Percentiles rank a stretch among this genome's conserved stretches.
These are phyloP conservation scores for Verticillium longisporum DNA, from an alignment of 2,329 filamentous ascomycete species.

Conservation along the genomic window DNA sequence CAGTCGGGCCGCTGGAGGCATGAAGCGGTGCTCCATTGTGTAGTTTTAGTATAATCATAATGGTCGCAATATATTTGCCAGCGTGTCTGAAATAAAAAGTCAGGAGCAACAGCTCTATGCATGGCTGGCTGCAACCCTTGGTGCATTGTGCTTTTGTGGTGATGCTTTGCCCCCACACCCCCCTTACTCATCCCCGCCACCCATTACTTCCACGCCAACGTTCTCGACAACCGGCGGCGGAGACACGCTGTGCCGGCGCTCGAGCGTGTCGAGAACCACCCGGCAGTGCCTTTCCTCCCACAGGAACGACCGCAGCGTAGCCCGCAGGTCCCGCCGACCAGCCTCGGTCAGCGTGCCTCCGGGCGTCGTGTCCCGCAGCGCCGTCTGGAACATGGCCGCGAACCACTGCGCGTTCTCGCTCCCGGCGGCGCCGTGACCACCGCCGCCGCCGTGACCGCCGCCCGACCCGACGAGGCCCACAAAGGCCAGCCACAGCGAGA, in stretches of 20 bases:
- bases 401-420: constrained; percentile 2
- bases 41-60: not conserved
- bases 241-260: not conserved
- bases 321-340: not conserved
- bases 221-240: not conserved
- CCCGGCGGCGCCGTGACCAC: no score
- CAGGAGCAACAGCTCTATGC: no score
- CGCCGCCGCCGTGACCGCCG: not conserved
- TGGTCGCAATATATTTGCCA: not conserved
- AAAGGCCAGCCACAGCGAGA: constrained; percentile 10
- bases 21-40: not conserved
- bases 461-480: constrained; percentile 9
- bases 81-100: no score
- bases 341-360: constrained; percentile 2
- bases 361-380: constrained; percentile 1
- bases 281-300: constrained; percentile 21
- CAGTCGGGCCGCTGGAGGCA: constrained; percentile 27
- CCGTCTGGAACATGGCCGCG: not conserved
- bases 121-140: not conserved
- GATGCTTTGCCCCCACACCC: no score
- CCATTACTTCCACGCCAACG: not conserved
- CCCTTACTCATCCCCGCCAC: not conserved
- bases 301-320: constrained; percentile 5
- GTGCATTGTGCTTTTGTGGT: not conserved
- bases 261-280: constrained; percentile 3